Evolutionary conservation across 1,284 basidiomycete species (phyloP).

Genomic region (Blastosporella zonata): DNA sequence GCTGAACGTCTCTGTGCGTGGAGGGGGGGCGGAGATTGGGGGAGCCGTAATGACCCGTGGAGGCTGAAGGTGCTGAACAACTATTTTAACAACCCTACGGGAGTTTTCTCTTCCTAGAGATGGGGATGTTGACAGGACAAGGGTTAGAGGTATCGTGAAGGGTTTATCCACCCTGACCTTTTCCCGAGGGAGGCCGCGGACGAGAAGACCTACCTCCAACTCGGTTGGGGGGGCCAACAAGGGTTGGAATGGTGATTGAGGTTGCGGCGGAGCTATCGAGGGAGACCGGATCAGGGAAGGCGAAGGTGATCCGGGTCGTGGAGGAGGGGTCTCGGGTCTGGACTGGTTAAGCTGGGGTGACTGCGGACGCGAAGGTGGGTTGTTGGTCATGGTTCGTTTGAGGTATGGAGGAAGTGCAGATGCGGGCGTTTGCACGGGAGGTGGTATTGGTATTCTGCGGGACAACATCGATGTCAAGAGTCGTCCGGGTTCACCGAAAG

Average conservation of each 20-base stretch:
- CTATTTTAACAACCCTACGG: constrained; percentile 46
- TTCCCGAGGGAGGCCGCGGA: constrained; percentile 47
- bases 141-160: constrained; percentile 51
- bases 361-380: constrained; percentile 46
- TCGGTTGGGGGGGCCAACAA: constrained; percentile 30
- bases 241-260: constrained; percentile 46
- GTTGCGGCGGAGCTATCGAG: constrained; percentile 35
- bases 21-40: constrained; percentile 17
- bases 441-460: constrained; percentile 59
- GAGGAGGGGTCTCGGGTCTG: constrained; percentile 43
- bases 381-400: constrained; percentile 47
- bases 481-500: constrained; percentile 78
- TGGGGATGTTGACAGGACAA: constrained; percentile 45
- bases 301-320: constrained; percentile 59
- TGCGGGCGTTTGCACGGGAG: constrained; percentile 43
- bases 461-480: constrained; percentile 82
- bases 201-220: constrained; percentile 58
- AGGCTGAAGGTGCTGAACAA: constrained; percentile 60
- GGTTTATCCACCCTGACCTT: constrained; percentile 49
- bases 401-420: constrained; percentile 72
- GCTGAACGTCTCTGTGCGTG: constrained; percentile 36
- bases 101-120: constrained; percentile 32
- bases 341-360: constrained; percentile 51
- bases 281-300: constrained; percentile 49
- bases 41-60: constrained; percentile 26